A percentile compares a stretch with the other conserved stretches of the same genome.
phyloP scores from a whole-genome alignment of 2,329 filamentous ascomycete species.

The Gaeumannomyces sp. region DNA sequence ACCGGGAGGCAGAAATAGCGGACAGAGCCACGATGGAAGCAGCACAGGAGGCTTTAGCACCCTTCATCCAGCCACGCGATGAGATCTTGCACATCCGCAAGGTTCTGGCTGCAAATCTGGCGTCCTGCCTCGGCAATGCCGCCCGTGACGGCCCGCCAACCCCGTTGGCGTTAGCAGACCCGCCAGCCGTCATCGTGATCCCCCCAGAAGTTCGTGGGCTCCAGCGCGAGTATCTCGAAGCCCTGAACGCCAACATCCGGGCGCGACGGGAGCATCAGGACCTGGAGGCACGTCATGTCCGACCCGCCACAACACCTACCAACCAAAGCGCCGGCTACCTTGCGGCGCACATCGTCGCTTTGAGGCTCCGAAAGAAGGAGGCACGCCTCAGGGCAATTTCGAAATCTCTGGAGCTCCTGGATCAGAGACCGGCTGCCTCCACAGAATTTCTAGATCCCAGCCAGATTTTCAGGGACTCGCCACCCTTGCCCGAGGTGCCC shows the following conservation, averaged over 20 bases:
- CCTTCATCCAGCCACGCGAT: conserved; percentile 51
- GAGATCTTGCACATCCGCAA: conserved; percentile 51
- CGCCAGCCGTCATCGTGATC: conserved; percentile 26
- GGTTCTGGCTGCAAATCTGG: conserved; percentile 47
- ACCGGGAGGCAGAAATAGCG: neutral
- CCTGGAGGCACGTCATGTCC: conserved; percentile 9
- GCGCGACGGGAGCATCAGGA: conserved; percentile 43
- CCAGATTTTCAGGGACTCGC: conserved; percentile 38
- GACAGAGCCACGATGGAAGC: neutral
- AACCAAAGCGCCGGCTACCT: conserved; percentile 25
- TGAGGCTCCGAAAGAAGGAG: conserved; percentile 46
- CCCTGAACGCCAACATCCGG: conserved; percentile 44
- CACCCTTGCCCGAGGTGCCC: conserved; percentile 44
- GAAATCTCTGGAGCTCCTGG: conserved; percentile 43
- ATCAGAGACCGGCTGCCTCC: conserved; percentile 45
- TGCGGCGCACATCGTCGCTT: conserved; percentile 44
- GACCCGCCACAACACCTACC: conserved; percentile 8
- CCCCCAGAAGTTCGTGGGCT: conserved; percentile 36
- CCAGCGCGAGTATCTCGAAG: conserved; percentile 49
- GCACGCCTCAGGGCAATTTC: conserved; percentile 44
- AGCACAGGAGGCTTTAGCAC: conserved; percentile 31
- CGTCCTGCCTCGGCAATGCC: conserved; percentile 38
- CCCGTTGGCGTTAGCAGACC: conserved; percentile 43
- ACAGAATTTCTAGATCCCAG: conserved; percentile 43
- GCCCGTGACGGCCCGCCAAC: conserved; percentile 22